Conservation (phyloP, 177 flowering plant genomes). For the Vitis hybrid region DNA sequence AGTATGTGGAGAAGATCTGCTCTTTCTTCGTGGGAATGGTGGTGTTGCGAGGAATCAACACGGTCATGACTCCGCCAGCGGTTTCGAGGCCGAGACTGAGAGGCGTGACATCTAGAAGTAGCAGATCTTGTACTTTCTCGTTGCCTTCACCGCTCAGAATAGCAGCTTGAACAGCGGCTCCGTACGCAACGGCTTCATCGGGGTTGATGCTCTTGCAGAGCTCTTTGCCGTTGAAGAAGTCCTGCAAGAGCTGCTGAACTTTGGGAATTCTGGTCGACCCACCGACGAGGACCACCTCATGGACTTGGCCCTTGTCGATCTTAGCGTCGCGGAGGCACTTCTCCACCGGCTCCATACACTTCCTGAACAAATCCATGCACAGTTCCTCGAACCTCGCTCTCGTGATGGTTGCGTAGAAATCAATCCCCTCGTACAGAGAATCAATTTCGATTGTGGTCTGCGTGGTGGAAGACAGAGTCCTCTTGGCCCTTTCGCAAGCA, state of each 20-base stretch:
- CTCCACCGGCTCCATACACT: constrained; percentile 26
- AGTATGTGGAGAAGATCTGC: constrained; percentile 27
- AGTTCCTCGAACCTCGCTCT: constrained; percentile 24
- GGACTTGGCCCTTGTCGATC: constrained; percentile 22
- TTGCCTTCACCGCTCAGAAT: constrained; percentile 27
- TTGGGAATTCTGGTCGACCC: constrained; percentile 30
- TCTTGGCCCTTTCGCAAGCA: constrained; percentile 24
- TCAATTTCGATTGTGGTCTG: constrained; percentile 28
- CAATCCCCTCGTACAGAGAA: constrained; percentile 25
- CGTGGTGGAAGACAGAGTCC: constrained; percentile 25
- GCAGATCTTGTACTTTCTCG: constrained; percentile 27
- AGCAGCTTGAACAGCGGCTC: constrained; percentile 28
- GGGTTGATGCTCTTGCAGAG: constrained; percentile 30
- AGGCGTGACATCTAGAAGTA: constrained; percentile 29
- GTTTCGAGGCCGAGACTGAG: constrained; percentile 29
- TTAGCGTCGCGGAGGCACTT: constrained; percentile 24
- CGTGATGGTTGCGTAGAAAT: constrained; percentile 25
- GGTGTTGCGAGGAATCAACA: constrained; percentile 21
- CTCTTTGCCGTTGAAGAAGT: constrained; percentile 31
- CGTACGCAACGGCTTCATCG: constrained; percentile 30
- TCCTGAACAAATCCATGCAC: constrained; percentile 22
- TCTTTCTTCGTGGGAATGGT: constrained; percentile 29
- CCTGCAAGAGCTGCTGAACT: constrained; percentile 27
- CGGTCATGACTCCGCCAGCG: constrained; percentile 25
- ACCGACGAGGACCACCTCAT: constrained; percentile 29